These are phyloP conservation scores for Cyanophora paradoxa DNA, from an alignment of 78 protist genomes.

Conservation along the genomic window DNA sequence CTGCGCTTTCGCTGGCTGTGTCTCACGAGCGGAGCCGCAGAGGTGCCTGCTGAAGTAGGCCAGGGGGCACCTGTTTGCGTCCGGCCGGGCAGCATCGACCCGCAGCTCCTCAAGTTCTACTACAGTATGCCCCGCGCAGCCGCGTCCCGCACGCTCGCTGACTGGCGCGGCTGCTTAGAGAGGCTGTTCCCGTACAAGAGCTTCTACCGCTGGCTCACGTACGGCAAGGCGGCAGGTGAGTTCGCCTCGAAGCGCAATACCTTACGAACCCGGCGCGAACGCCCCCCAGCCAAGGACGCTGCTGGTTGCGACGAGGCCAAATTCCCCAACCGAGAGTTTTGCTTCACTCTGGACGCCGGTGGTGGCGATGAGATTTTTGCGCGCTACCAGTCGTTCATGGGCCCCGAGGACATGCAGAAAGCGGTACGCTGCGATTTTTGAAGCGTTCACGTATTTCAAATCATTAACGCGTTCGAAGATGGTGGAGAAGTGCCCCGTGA, in stretches of 20 bases:
- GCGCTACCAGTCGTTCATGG: slow-evolving; percentile 40
- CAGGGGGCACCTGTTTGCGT: no score
- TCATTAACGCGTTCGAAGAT: neutral
- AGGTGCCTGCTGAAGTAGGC: no score
- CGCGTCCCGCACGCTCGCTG: no score
- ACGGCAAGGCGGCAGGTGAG: neutral
- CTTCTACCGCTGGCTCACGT: slow-evolving; percentile 45
- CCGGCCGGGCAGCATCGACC: no score
- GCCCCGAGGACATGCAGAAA: neutral
- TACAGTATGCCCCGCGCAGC: no score
- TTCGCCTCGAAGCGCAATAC: neutral
- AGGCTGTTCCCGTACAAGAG: slow-evolving; percentile 34
- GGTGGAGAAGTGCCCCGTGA: slow-evolving; percentile 22
- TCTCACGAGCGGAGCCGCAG: no score
- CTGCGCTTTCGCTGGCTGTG: no score
- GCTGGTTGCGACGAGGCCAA: neutral
- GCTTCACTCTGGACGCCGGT: slow-evolving; percentile 51
- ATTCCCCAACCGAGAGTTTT: slow-evolving; percentile 45
- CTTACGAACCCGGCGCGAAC: no score
- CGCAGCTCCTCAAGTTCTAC: no score
- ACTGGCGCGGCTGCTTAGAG: no score
- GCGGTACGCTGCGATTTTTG: neutral
- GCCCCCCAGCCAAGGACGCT: neutral
- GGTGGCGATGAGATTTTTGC: slow-evolving; percentile 38
- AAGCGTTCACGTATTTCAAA: neutral